Conservation (phyloP, 1,284 basidiomycete genomes). For the Porodaedalea pini region DNA sequence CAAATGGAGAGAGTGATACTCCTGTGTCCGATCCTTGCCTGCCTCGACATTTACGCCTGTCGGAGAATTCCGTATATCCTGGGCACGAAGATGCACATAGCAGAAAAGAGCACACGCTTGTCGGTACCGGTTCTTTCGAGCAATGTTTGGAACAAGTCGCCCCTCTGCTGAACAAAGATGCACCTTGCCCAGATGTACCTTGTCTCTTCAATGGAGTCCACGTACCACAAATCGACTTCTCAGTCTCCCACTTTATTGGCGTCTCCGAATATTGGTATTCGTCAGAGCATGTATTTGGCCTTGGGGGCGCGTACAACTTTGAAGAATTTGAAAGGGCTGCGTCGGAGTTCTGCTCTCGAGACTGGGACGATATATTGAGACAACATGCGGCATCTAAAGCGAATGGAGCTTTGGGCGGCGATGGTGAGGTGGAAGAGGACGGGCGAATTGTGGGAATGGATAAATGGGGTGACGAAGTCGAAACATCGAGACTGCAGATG, state of each 20-base stretch:
- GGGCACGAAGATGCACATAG: slow-evolving; percentile 41
- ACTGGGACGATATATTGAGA: slow-evolving; percentile 75
- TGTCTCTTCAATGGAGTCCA: slow-evolving; percentile 98
- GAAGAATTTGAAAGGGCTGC: slow-evolving; percentile 95
- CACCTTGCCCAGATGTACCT: slow-evolving; percentile 78
- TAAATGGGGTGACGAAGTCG: slow-evolving; percentile 70
- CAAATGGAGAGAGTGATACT: slow-evolving; percentile 33
- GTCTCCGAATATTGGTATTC: slow-evolving; percentile 99
- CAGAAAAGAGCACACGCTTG: slow-evolving; percentile 53
- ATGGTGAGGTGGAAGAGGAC: slow-evolving; percentile 51
- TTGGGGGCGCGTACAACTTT: slow-evolving; percentile 95
- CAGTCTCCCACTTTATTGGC: slow-evolving; percentile 91
- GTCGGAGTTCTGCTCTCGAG: slow-evolving; percentile 75
- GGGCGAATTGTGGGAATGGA: slow-evolving; percentile 62
- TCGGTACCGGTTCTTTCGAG: slow-evolving; percentile 91
- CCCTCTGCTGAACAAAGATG: slow-evolving; percentile 82
- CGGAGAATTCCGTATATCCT: slow-evolving; percentile 47
- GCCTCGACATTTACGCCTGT: slow-evolving; percentile 67
- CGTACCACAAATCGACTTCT: slow-evolving; percentile 89
- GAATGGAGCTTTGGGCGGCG: slow-evolving; percentile 50
- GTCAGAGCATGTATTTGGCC: slow-evolving; percentile 91
- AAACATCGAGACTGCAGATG: slow-evolving; percentile 84
- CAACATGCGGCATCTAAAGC: slow-evolving; percentile 59
- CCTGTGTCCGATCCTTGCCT: slow-evolving; percentile 85
- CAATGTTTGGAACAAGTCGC: slow-evolving; percentile 74